phyloP scores from a whole-genome alignment of 495 filamentous ascomycete genomes.

The Neurospora sp. region DNA sequence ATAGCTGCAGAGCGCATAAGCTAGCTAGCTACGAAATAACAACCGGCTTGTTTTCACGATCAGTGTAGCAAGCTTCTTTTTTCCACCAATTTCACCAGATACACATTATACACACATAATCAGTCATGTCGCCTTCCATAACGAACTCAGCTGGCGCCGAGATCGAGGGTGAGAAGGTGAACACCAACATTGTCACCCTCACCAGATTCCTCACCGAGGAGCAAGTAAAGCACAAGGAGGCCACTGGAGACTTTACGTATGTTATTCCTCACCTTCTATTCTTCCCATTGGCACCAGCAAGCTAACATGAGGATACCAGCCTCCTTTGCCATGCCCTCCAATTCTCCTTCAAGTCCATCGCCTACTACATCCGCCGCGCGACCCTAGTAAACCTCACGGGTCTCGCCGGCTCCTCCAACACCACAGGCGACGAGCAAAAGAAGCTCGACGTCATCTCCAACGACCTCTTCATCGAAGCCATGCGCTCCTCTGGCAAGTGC shows the following conservation, averaged over 20 bases:
- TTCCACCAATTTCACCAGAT: not conserved
- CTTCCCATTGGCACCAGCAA: not conserved
- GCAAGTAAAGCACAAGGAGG: conserved; percentile 84
- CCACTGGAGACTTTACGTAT: conserved; percentile 96
- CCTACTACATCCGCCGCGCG: conserved; percentile 96
- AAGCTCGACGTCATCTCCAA: conserved; percentile 99
- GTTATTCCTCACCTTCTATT: conserved; percentile 14
- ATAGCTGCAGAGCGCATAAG: not conserved
- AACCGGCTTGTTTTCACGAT: not conserved
- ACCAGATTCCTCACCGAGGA: conserved; percentile 94
- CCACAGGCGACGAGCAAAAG: conserved; percentile 96
- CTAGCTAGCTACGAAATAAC: not conserved
- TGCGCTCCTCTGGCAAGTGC: conserved; percentile 84
- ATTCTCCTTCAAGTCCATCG: conserved; percentile 99
- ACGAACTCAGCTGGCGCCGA: conserved; percentile 21
- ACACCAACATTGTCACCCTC: conserved; percentile 91
- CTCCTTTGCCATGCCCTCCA: conserved; percentile 95
- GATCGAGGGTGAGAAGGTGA: conserved; percentile 59
- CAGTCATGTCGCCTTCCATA: conserved; percentile 6
- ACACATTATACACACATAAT: conserved; percentile 3
- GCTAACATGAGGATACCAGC: conserved; percentile 28
- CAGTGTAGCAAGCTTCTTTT: not conserved
- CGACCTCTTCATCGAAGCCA: conserved; percentile 90
- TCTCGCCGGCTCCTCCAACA: conserved; percentile 89
- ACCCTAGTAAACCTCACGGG: conserved; percentile 95